A percentile compares a stretch with the other conserved stretches of the same genome.
Evolutionary conservation across 208 protist species (phyloP).

Genomic region (Wallacemonas collosoma): DNA sequence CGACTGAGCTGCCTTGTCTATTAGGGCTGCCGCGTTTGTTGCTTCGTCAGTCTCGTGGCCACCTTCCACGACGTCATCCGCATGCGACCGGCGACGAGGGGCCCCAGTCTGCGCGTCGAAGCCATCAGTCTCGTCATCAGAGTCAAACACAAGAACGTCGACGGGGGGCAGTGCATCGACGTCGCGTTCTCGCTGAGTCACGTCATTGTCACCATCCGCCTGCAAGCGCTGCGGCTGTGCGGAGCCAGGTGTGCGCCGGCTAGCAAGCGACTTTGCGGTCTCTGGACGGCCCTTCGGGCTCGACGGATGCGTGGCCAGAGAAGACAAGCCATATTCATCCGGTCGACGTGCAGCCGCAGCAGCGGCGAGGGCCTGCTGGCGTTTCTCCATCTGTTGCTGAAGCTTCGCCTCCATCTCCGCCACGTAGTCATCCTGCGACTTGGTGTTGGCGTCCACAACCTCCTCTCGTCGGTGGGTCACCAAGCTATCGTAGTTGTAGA

Average conservation of each 20-base stretch:
- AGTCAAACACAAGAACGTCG: not conserved
- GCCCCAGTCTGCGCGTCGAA: not conserved
- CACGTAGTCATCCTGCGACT: slow-evolving; percentile 53
- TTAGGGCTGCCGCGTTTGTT: not conserved
- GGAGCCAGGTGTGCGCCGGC: not conserved
- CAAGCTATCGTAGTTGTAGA: slow-evolving; percentile 69
- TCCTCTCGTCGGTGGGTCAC: slow-evolving; percentile 50
- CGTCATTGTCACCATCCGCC: not conserved
- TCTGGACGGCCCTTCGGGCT: slow-evolving; percentile 4
- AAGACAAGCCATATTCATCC: slow-evolving; percentile 9
- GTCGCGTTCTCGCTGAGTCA: not conserved
- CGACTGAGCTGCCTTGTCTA: no score
- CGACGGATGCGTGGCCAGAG: not conserved
- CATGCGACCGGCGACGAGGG: not conserved
- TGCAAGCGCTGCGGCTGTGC: not conserved
- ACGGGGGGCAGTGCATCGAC: not conserved
- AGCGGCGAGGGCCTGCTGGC: slow-evolving; percentile 11
- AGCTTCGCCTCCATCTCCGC: slow-evolving; percentile 53
- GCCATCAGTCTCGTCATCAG: not conserved
- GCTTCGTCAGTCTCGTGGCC: not conserved
- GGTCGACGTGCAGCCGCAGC: not conserved
- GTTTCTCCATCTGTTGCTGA: slow-evolving; percentile 10
- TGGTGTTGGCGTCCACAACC: slow-evolving; percentile 16
- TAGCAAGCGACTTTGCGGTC: not conserved
- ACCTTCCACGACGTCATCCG: not conserved